These are phyloP conservation scores for Cairneyella variabilis DNA, from an alignment of 495 filamentous ascomycete species.

Conservation along the genomic window DNA sequence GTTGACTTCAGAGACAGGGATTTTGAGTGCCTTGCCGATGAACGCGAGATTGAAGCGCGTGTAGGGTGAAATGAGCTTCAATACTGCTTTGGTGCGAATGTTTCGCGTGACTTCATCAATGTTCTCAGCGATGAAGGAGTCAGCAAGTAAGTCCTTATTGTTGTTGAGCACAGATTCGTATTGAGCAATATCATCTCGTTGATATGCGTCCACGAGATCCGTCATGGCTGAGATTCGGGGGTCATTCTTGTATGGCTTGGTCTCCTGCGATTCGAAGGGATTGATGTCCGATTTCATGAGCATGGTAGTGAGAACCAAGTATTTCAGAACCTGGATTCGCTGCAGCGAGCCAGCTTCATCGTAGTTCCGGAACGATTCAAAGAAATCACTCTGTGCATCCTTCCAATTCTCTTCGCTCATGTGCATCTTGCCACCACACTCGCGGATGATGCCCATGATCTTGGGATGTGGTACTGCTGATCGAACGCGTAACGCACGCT, in stretches of 20 bases:
- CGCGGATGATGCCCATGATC: slow-evolving; percentile 98
- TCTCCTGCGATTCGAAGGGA: slow-evolving; percentile 97
- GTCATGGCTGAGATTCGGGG: slow-evolving; percentile 96
- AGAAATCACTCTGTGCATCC: slow-evolving; percentile 94
- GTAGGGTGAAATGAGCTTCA: slow-evolving; percentile 93
- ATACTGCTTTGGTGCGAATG: slow-evolving; percentile 92
- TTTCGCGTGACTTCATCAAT: slow-evolving; percentile 98
- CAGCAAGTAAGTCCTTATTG: slow-evolving; percentile 83
- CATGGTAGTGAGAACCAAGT: slow-evolving; percentile 94
- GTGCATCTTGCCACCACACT: slow-evolving; percentile 99
- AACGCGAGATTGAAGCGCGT: slow-evolving; percentile 84
- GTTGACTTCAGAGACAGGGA: slow-evolving; percentile 79
- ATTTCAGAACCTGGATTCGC: slow-evolving; percentile 96
- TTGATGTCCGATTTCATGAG: slow-evolving; percentile 99
- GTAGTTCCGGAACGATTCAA: slow-evolving; percentile 98
- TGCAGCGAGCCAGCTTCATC: slow-evolving; percentile 96
- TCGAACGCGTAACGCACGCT: slow-evolving; percentile 81
- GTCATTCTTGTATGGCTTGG: slow-evolving; percentile 97
- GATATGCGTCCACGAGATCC: slow-evolving; percentile 92
- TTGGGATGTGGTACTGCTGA: slow-evolving; percentile 97
- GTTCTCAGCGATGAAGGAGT: slow-evolving; percentile 97
- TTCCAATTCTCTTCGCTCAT: slow-evolving; percentile 99
- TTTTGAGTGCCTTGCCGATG: slow-evolving; percentile 80
- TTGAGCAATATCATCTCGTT: slow-evolving; percentile 87
- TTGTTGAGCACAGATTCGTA: slow-evolving; percentile 86